These are phyloP conservation scores for Phytophthora boehmeriae DNA, from an alignment of 352 stramenopile genomes.

Conservation along the genomic window DNA sequence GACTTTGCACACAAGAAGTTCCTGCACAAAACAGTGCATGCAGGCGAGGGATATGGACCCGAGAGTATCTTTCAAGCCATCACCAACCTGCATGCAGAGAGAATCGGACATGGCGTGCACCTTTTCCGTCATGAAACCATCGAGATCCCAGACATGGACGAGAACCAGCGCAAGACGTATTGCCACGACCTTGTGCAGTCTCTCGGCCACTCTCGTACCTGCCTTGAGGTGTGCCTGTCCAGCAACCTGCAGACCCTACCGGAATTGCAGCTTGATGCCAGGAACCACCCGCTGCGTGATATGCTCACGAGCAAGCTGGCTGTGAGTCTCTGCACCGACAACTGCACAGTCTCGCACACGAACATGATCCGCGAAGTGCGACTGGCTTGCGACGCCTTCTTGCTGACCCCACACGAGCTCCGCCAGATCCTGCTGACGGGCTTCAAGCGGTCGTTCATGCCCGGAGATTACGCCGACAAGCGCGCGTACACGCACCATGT, in stretches of 20 bases:
- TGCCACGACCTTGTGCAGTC: slow-evolving; percentile 86
- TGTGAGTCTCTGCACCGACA: slow-evolving; percentile 88
- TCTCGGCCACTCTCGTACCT: slow-evolving; percentile 80
- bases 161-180: slow-evolving; percentile 56
- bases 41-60: slow-evolving; percentile 84
- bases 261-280: slow-evolving; percentile 73
- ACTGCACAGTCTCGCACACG: slow-evolving; percentile 87
- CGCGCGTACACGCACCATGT: slow-evolving; percentile 85
- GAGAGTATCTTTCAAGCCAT: slow-evolving; percentile 90
- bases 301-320: slow-evolving; percentile 88
- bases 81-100: slow-evolving; percentile 86
- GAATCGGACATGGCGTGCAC: slow-evolving; percentile 86
- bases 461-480: slow-evolving; percentile 75
- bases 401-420: slow-evolving; percentile 75
- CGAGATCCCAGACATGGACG: slow-evolving; percentile 50
- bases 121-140: slow-evolving; percentile 84
- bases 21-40: slow-evolving; percentile 89
- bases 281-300: slow-evolving; percentile 71
- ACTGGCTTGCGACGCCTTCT: slow-evolving; percentile 81
- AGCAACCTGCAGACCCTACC: slow-evolving; percentile 89
- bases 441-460: slow-evolving; percentile 90
- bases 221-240: slow-evolving; percentile 87
- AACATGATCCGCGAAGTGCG: slow-evolving; percentile 85
- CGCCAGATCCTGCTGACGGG: slow-evolving; percentile 81
- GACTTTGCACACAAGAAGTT: slow-evolving; percentile 89